Percentiles rank a stretch among this genome's conserved stretches.
Evolutionary conservation across 306 rosid genomes (phyloP).

Genomic region (Dicorynia guianensis): DNA sequence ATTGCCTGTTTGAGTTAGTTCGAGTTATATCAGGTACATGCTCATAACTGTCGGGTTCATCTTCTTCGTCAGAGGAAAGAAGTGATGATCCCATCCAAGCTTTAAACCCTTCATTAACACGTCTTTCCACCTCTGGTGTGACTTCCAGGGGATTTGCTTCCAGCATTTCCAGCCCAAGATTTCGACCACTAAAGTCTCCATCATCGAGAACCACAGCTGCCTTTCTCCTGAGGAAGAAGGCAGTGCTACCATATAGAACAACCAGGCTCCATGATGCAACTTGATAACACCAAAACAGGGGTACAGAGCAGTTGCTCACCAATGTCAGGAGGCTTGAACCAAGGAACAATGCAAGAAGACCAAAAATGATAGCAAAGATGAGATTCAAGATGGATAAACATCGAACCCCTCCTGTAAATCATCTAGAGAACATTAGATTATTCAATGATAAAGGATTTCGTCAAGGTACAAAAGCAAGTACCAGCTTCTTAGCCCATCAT

Average conservation of each 20-base stretch:
- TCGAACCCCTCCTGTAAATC: slow-evolving; percentile 85
- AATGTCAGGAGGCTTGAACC: slow-evolving; percentile 94
- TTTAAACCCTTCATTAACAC: slow-evolving; percentile 86
- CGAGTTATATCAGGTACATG: slow-evolving; percentile 51
- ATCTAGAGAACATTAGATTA: slow-evolving; percentile 35
- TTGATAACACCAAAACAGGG: slow-evolving; percentile 97
- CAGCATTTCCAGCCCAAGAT: slow-evolving; percentile 91
- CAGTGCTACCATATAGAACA: slow-evolving; percentile 81
- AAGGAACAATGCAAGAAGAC: slow-evolving; percentile 89
- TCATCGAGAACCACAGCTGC: slow-evolving; percentile 80
- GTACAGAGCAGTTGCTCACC: slow-evolving; percentile 79
- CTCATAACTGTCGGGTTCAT: slow-evolving; percentile 69
- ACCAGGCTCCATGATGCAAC: slow-evolving; percentile 81
- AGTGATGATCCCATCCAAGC: slow-evolving; percentile 98
- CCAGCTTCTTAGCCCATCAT: slow-evolving; percentile 14
- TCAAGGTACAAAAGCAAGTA: slow-evolving; percentile 3
- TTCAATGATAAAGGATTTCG: slow-evolving; percentile 10
- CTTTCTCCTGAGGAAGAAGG: slow-evolving; percentile 79
- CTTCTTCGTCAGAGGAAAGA: slow-evolving; percentile 95
- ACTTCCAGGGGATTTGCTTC: slow-evolving; percentile 76
- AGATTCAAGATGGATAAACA: slow-evolving; percentile 86
- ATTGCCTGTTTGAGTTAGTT: slow-evolving; percentile 59
- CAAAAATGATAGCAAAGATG: slow-evolving; percentile 76
- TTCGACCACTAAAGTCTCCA: slow-evolving; percentile 66
- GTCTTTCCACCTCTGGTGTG: slow-evolving; percentile 90